Conservation (phyloP, 2,329 filamentous ascomycete genomes). For the Cladosporium oxysporum region DNA sequence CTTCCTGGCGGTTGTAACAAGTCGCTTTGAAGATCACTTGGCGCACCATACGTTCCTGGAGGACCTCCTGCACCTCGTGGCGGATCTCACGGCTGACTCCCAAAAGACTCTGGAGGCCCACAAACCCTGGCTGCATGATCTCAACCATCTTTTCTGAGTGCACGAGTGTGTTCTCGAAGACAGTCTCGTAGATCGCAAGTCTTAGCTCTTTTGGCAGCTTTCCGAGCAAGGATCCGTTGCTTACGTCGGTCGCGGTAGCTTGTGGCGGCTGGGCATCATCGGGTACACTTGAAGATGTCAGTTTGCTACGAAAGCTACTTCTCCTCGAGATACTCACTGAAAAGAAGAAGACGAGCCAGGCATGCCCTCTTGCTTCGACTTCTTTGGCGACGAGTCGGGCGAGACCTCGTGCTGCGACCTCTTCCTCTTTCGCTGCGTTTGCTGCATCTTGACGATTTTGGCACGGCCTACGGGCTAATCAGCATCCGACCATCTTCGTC, state of each 20-base stretch:
- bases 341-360: background rate
- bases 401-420: background rate
- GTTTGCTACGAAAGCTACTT: background rate
- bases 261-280: background rate
- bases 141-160: background rate
- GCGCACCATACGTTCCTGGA: background rate
- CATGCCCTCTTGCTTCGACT: background rate
- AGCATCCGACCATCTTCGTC: background rate
- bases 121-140: background rate
- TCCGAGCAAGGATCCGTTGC: background rate
- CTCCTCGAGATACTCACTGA: background rate
- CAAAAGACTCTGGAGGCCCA: background rate
- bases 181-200: background rate
- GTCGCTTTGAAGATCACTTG: background rate
- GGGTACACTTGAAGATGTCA: background rate
- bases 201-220: background rate
- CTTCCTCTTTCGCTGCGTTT: background rate
- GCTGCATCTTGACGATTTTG: background rate
- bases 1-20: background rate
- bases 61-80: background rate
- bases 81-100: background rate
- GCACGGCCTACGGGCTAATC: background rate
- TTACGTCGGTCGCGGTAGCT: background rate
- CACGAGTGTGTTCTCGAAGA: background rate
- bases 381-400: background rate